Base-by-base conservation (phyloP, 306 rosid genomes). In the Rosa rugosa region DNA sequence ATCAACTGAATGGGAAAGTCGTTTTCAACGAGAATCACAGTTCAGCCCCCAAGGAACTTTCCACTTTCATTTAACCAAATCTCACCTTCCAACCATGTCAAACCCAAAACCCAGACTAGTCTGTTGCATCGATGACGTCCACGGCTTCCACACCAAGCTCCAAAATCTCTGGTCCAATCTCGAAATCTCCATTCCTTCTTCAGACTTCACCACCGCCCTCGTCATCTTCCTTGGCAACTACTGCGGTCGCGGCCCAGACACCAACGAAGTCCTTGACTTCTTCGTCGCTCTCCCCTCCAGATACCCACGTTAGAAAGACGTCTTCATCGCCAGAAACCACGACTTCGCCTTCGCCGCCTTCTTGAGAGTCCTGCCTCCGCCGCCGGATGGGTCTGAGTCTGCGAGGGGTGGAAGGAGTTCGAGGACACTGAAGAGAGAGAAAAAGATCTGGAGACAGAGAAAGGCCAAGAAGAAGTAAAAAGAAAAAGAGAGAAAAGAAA, bases 201-300 rank as follows among this genome's bases (percentile, higher is more conserved):
- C 69, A 0, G 73, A 81, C 8, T 92, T 95, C 87, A 36, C 76
- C 70, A 63, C 90, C 40, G 98, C 96, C 63, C 85, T 86, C 22
- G 72, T 92, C 13, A 91, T 92, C 86, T 95, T 95, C 94, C 69
- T 95, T 6, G 98, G 98, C 23, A 98, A 95, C 73, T 95, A 91
- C 90, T 92, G 98, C 86, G 96, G 92, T 85, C 80, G 97, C 2
- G 99, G 97, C 9, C 89, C 91, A 0, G 70, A 87, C 67, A 88
- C 97, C 20, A 87, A 86, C 20, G 57, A 85, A 9, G 94, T 91
- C 17, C 75, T 92, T 57, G 97, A 92, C 50, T 95, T 87, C 83
- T 91, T 95, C 59, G 44, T 85, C n/a, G 4, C 77, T 5, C 71
- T 95, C 18, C 96, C 94, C 8, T 59, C 89, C 34, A 75, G 34